Base-by-base conservation (phyloP, 768 basidiomycete species). In the Coprinopsis marcescibilis region DNA sequence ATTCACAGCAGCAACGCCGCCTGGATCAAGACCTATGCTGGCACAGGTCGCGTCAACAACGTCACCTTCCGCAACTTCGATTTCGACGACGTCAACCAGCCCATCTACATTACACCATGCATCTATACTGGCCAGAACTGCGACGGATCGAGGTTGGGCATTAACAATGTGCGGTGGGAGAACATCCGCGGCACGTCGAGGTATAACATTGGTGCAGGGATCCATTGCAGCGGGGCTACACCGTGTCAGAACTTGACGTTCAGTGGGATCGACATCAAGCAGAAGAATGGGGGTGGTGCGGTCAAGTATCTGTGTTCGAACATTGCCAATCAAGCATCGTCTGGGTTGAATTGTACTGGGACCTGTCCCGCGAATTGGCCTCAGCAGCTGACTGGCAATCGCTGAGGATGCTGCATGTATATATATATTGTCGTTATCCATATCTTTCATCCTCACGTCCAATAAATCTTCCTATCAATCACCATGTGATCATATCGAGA, bases 231-330 rank as follows among this genome's bases (percentile, higher is more conserved):
- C 19, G 40, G 24, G 7, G 20, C 51, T 15, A 23, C 46, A 4
- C 51, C 51, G 13, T 52, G 51, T 30, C 51, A 52, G 51, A 52
- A 52, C 29, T 40, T 52, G 32, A 52, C 51, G 19, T 52, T 52
- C 41, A 35, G 24, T 11, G 30, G 30, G 14, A 52, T 52, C 26
- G 46, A 52, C 29, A 52, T 52, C 27, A 48, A 40, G 42, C 39
- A 52, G 45, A 42, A 48, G 20, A 48, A 52, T 25, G 48, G 48
- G 23, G 48, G 48, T 24, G 48, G 48, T 8, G 40, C 48, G 32
- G 48, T 49, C 8, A 49, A 49, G 48, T 41, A 36, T 27, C 19
- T 49, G 13, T 42, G 48, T 26, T 35, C 32, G n/a, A 49, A 49
- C 25, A 49, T 49, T 17, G 48, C 32, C 8, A 49, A 49, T 25